Evolutionary conservation across 176 grass and related monocot species (phyloP), one percentile per base, ranked within the genome.

Genomic region (Leersia perrieri): DNA sequence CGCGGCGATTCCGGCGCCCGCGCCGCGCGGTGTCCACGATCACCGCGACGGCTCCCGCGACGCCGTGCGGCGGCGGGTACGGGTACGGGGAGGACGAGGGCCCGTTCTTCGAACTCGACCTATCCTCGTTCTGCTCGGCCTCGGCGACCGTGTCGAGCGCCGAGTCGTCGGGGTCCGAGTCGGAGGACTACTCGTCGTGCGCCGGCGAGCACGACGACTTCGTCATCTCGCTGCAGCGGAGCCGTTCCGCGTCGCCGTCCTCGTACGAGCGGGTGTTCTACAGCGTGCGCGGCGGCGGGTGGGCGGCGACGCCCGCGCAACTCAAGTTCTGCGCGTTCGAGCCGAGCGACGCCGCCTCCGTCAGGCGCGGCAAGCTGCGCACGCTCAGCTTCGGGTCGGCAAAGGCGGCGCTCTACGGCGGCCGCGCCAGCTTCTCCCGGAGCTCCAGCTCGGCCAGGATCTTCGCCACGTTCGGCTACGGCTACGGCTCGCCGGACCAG

Each of bases 91-190:
- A 88, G 70, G 93, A 92, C 51, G 87, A 95, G 36, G 93, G 93
- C 7, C 93, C 93, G 0, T 95, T 92, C 90, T 95, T 95, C 70
- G 93, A 95, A 66, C 78, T 95, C 9, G 84, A 92, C 58, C 83
- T 92, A 16, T 74, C n/a, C n/a, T n/a, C 93, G 33, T 77, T 76
- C 60, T 83, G 79, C 51, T 81, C 75, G 49, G 83, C 85, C 51
- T 81, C 75, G 40, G 83, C 85, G 12, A 81, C 87, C 0, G 88
- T 80, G 18, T 85, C 83, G 60, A 89, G n/a, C 65, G 82, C 88
- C 2, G 90, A 88, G 47, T 87, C 82, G 47, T 87, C 82, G 1
- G 70, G 89, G 14, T 87, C 88, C n/a, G 86, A 86, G 63, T 80
- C 78, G 44, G 86, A 88, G 22, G 92, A 85, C 73, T 53, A 53